phyloP scores from a whole-genome alignment of 371 early-diverging fungal genomes.

The Zopfochytrium polystomum region DNA sequence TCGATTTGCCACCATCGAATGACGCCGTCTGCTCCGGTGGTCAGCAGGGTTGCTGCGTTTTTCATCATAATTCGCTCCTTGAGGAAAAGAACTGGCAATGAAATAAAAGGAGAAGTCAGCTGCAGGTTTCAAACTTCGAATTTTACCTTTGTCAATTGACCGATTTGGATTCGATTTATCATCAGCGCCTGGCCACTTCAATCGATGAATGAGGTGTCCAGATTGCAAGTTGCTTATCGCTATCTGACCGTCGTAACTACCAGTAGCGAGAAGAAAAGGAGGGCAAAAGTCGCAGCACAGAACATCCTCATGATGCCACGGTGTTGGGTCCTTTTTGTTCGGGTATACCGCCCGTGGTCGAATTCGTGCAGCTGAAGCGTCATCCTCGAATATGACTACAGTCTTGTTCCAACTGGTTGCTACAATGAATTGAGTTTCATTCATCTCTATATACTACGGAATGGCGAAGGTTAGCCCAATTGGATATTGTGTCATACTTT shows the following conservation, averaged over 20 bases:
- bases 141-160: constrained; percentile 40
- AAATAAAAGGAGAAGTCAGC: not conserved
- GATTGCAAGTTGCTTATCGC: constrained; percentile 38
- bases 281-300: constrained; percentile 41
- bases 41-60: constrained; percentile 34
- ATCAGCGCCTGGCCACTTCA: constrained; percentile 29
- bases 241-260: constrained; percentile 48
- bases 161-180: constrained; percentile 20
- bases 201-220: constrained; percentile 38
- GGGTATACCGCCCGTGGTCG: constrained; percentile 35
- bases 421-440: constrained; percentile 37
- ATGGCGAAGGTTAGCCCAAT: not conserved
- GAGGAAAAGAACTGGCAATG: constrained; percentile 37
- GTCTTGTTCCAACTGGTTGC: constrained; percentile 46
- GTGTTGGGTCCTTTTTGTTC: constrained; percentile 8
- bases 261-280: constrained; percentile 43
- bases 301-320: constrained; percentile 47
- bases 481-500: constrained; percentile 12
- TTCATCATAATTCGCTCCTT: constrained; percentile 14
- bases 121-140: not conserved
- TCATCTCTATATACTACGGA: constrained; percentile 41
- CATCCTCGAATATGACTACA: constrained; percentile 42
- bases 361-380: constrained; percentile 22
- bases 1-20: constrained; percentile 47
- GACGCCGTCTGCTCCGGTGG: constrained; percentile 46